phyloP scores from a whole-genome alignment of 495 filamentous ascomycete species.

The Lindgomyces ingoldianus region DNA sequence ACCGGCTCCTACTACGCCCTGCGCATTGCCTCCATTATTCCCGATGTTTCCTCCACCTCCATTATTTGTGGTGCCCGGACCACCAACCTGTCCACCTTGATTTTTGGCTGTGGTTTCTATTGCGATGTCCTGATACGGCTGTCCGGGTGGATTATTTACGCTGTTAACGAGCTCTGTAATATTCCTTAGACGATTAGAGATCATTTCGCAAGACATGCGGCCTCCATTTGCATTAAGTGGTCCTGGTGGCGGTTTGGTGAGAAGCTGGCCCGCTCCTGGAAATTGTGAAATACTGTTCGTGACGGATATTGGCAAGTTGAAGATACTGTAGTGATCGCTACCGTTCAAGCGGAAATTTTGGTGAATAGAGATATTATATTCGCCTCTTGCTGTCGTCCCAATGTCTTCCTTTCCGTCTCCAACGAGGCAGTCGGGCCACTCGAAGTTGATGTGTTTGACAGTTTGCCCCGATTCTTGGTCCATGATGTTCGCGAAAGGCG shows the following conservation, averaged over 20 bases:
- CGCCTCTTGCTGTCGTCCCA: slow-evolving; percentile 42
- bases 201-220: slow-evolving; percentile 27
- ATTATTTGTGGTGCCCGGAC: slow-evolving; percentile 3
- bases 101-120: slow-evolving; percentile 15
- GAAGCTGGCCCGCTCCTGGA: slow-evolving; percentile 27
- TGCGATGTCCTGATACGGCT: slow-evolving; percentile 31
- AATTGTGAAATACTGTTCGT: slow-evolving; percentile 58
- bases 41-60: neutral
- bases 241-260: slow-evolving; percentile 32
- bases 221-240: slow-evolving; percentile 36
- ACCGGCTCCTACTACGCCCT: neutral
- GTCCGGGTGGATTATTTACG: slow-evolving; percentile 33
- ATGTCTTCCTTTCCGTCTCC: slow-evolving; percentile 52
- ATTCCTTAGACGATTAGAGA: slow-evolving; percentile 28
- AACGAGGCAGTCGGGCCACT: slow-evolving; percentile 65
- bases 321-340: slow-evolving; percentile 65
- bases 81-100: slow-evolving; percentile 28
- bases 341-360: slow-evolving; percentile 66
- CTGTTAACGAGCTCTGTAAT: slow-evolving; percentile 17
- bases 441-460: slow-evolving; percentile 70
- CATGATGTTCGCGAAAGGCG: slow-evolving; percentile 63
- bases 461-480: slow-evolving; percentile 61
- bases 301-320: slow-evolving; percentile 65
- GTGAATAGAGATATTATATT: slow-evolving; percentile 64
- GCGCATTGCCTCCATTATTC: neutral